Evolutionary conservation across 1,139 yeast species (phyloP).

Genomic region (Saccharomycopsis hybrid): DNA sequence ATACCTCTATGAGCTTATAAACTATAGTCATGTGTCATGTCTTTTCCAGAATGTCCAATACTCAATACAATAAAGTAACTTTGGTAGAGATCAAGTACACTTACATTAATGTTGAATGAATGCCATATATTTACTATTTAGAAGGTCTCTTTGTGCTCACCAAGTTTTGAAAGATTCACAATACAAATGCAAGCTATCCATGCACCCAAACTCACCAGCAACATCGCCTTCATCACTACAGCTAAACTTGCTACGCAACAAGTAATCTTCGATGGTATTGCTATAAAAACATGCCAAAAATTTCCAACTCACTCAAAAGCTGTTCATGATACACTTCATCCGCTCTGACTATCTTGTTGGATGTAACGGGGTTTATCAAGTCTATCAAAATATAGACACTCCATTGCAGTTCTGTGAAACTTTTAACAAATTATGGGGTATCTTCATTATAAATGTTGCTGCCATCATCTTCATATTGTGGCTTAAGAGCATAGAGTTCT

Average conservation of each 20-base stretch:
- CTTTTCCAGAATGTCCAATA: no score
- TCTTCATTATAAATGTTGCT: conserved; percentile 83
- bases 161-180: no score
- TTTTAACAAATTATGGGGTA: conserved; percentile 65
- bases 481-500: conserved; percentile 74
- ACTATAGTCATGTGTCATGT: no score
- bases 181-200: conserved; percentile 53
- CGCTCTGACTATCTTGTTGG: conserved; percentile 66
- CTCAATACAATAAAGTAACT: no score
- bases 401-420: conserved; percentile 67
- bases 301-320: conserved; percentile 82
- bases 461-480: conserved; percentile 80
- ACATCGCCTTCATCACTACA: conserved; percentile 95
- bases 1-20: no score
- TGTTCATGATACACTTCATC: conserved; percentile 57
- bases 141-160: no score
- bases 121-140: no score
- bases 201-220: conserved; percentile 97
- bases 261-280: conserved; percentile 75
- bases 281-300: conserved; percentile 79
- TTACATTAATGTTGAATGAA: no score
- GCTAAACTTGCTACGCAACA: conserved; percentile 81
- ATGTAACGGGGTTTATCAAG: conserved; percentile 69
- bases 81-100: no score
- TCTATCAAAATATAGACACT: conserved; percentile 92